Conservation (phyloP, 148 eudicot genomes). For the Vaccinium darrowii region DNA sequence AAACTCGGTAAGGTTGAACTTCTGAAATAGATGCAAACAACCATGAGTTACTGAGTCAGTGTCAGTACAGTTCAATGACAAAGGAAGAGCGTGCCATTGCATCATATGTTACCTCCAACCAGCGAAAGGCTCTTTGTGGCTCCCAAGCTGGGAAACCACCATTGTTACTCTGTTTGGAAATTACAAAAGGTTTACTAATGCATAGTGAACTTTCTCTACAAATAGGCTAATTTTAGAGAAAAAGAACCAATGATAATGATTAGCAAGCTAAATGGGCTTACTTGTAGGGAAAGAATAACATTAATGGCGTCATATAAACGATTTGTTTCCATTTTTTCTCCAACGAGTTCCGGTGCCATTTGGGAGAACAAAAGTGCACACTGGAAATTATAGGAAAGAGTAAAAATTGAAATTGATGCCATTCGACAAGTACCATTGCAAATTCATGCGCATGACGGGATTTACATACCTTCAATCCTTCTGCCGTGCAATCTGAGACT, state of each 20-base stretch:
- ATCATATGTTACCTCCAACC: conserved; percentile 43
- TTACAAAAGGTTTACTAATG: not conserved
- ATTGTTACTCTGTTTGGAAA: conserved; percentile 36
- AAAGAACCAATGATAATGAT: not conserved
- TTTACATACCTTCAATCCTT: conserved; percentile 55
- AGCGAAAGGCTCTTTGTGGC: conserved; percentile 45
- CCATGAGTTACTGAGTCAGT: not conserved
- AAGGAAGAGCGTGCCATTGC: not conserved
- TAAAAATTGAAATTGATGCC: not conserved
- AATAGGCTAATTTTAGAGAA: not conserved
- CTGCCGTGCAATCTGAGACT: conserved; percentile 72
- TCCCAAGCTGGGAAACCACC: conserved; percentile 69
- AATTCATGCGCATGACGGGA: not conserved
- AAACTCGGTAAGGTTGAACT: conserved; percentile 61
- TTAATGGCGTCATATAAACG: conserved; percentile 58
- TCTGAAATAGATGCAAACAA: conserved; percentile 28
- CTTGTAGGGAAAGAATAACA: conserved; percentile 66
- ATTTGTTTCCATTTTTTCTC: conserved; percentile 40
- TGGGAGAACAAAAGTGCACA: conserved; percentile 43
- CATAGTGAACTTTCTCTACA: not conserved
- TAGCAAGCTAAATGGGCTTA: not conserved
- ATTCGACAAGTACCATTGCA: no score
- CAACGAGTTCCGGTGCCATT: conserved; percentile 46
- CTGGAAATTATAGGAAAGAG: conserved; percentile 11
- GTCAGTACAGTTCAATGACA: not conserved